Evolutionary conservation across 257 asterid species (phyloP).

Genomic region (Gentiana straminea): DNA sequence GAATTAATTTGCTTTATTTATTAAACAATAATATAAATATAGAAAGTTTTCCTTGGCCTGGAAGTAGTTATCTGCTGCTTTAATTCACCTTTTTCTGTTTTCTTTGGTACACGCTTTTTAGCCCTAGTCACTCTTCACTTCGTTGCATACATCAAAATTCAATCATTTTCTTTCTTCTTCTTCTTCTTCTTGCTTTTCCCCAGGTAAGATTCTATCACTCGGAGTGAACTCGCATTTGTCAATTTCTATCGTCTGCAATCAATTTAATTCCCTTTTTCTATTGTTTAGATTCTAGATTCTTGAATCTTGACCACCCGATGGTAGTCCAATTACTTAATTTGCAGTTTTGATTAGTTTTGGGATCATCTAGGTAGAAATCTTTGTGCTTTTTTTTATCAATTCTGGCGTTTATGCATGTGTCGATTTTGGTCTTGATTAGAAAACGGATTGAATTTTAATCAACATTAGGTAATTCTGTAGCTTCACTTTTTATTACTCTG

Average conservation of each 20-base stretch:
- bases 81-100: not conserved
- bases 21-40: too few relatives aligned
- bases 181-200: too few relatives aligned
- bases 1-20: too few relatives aligned
- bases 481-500: too few relatives aligned
- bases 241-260: slow-evolving; percentile 1
- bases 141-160: not conserved
- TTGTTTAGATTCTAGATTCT: not conserved
- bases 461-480: too few relatives aligned
- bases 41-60: slow-evolving; percentile 11
- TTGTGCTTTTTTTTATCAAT: too few relatives aligned
- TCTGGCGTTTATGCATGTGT: too few relatives aligned
- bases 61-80: slow-evolving; percentile 8
- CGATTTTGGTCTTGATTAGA: too few relatives aligned
- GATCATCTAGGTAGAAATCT: too few relatives aligned
- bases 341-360: too few relatives aligned
- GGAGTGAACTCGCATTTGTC: not conserved
- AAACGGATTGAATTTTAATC: too few relatives aligned
- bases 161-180: slow-evolving; percentile 7
- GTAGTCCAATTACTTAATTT: too few relatives aligned
- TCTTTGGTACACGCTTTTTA: slow-evolving; percentile 4
- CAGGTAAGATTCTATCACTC: not conserved
- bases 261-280: not conserved
- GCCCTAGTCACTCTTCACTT: slow-evolving; percentile 3
- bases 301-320: not conserved